These are phyloP conservation scores for Aureobasidium sp. DNA, from an alignment of 2,329 filamentous ascomycete species.

Conservation along the genomic window DNA sequence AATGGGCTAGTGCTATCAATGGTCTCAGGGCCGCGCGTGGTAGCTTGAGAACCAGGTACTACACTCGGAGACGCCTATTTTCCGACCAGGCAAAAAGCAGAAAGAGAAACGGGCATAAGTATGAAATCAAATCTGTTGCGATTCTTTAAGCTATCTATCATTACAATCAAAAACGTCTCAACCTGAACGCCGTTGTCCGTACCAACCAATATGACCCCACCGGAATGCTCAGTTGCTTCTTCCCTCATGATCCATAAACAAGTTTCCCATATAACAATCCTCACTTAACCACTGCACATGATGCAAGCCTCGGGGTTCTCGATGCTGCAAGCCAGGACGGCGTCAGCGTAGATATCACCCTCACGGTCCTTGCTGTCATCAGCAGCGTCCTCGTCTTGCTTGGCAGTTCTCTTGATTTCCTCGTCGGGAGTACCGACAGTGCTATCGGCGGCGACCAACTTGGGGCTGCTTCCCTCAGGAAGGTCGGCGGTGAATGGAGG, in stretches of 20 bases:
- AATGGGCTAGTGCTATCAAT: too few relatives aligned
- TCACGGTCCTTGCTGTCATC: constrained; percentile 68
- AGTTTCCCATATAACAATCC: background rate
- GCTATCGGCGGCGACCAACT: constrained; percentile 67
- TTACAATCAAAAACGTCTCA: constrained; percentile 1
- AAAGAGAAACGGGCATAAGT: too few relatives aligned
- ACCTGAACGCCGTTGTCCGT: background rate
- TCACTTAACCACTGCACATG: constrained; percentile 87
- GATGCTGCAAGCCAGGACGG: constrained; percentile 88
- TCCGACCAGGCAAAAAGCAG: too few relatives aligned
- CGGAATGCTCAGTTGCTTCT: background rate
- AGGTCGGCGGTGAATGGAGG: constrained; percentile 69
- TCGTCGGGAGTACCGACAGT: constrained; percentile 48
- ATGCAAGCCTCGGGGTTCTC: constrained; percentile 91
- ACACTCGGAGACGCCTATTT: too few relatives aligned
- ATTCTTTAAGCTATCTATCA: constrained; percentile 12
- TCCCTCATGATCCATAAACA: constrained; percentile 11
- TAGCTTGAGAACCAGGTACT: too few relatives aligned
- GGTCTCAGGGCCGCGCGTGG: too few relatives aligned
- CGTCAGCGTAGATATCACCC: constrained; percentile 90
- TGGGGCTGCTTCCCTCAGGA: constrained; percentile 71
- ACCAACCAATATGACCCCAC: background rate
- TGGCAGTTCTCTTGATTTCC: constrained; percentile 46
- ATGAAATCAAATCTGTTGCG: background rate
- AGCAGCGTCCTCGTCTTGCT: constrained; percentile 68